Evolutionary conservation across 1,284 basidiomycete species (phyloP), one percentile per base, ranked within the genome.

Genomic region (Malassezia japonica): DNA sequence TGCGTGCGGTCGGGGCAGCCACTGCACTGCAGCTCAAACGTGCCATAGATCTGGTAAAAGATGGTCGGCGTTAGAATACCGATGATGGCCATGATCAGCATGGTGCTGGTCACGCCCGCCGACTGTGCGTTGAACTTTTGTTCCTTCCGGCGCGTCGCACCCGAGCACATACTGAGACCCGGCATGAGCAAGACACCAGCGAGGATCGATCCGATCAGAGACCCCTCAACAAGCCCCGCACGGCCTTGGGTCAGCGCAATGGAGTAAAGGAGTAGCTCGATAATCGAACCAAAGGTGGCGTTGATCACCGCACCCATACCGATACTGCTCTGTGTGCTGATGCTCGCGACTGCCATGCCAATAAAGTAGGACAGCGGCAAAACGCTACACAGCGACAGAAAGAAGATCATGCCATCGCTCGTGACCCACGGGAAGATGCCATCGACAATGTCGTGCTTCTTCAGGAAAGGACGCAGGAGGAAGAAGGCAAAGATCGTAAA

Each of bases 221-320:
- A 91, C 4, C 94, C 94, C 75, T 99, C 94, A 0, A 98, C 94
- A 12, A 99, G 80, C 61, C 84, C 82, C 0, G 91, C 91, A 74
- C 92, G 98, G 34, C 84, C 80, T 67, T 91, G 82, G 10, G 82
- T 86, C 32, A 99, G 77, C 13, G 89, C 89, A 60, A 98, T 87
- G 29, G 77, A 77, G 72, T 99, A 99, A 1, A 99, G 80, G 61
- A 99, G 81, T 64, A 99, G 87, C 75, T 99, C 94, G 73, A 99
- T 91, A 70, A 98, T 84, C 9, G 88, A 92, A 73, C 94, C 94
- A 66, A 99, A 99, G 0, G 90, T 94, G 0, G 94, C 94, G 74
- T 99, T 99, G 78, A 99, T 98, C 62, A 98, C 92, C 0, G 94
- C 94, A 57, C 94, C 94, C 90, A 98, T 96, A 12, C 94, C 94